Conservation (phyloP, 352 stramenopile genomes). For the Globisporangium carolinianum region DNA sequence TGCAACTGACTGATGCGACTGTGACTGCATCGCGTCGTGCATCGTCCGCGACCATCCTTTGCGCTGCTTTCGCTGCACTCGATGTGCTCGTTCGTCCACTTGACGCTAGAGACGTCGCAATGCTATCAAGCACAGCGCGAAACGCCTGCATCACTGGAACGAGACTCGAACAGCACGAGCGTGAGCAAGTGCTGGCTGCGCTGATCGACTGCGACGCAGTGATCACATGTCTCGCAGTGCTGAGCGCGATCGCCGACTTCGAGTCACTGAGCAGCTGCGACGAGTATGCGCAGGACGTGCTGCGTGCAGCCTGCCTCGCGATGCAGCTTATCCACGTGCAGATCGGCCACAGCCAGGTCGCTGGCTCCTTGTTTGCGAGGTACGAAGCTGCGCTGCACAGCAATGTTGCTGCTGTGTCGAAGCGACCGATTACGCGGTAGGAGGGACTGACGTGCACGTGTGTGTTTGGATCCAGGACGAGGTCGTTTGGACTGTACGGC, state of each 20-base stretch:
- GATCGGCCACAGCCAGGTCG: slow-evolving; percentile 2
- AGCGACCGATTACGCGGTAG: too few relatives aligned
- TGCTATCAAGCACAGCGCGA: neutral
- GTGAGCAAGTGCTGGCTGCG: slow-evolving; percentile 23
- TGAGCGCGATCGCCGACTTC: slow-evolving; percentile 19
- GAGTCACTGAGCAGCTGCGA: neutral
- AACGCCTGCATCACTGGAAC: neutral
- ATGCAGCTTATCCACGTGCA: slow-evolving; percentile 11
- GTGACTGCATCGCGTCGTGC: slow-evolving; percentile 22
- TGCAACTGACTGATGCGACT: slow-evolving; percentile 4
- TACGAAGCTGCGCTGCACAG: neutral
- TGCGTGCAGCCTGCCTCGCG: neutral
- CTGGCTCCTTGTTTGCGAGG: slow-evolving; percentile 7
- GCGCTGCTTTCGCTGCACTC: slow-evolving; percentile 18
- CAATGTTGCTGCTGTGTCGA: neutral
- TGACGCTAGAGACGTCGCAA: neutral
- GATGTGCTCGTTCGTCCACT: slow-evolving; percentile 16
- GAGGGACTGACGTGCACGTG: neutral
- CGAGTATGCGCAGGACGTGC: neutral
- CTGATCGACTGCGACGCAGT: slow-evolving; percentile 37
- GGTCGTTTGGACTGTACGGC: slow-evolving; percentile 23
- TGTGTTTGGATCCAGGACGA: slow-evolving; percentile 5
- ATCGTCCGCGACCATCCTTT: too few relatives aligned
- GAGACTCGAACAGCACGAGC: slow-evolving; percentile 8
- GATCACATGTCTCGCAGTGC: slow-evolving; percentile 31